phyloP scores from a whole-genome alignment of 2,329 filamentous ascomycete species.

The Xylariaceae sp. region DNA sequence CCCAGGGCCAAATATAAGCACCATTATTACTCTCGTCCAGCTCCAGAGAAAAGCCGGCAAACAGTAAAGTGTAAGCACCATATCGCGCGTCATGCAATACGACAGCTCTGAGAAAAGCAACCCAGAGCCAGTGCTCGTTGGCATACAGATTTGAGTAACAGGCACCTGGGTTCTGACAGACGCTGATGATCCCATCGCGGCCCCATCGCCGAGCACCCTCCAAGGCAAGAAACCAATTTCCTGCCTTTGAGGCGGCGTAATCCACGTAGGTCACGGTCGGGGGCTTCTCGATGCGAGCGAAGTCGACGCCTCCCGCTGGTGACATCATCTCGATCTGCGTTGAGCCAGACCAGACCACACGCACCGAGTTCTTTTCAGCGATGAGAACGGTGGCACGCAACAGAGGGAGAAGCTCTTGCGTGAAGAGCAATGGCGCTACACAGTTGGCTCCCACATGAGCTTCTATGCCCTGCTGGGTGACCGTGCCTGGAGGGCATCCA shows the following conservation, averaged over 20 bases:
- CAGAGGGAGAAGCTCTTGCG: constrained; percentile 1
- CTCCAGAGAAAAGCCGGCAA: constrained; percentile 2
- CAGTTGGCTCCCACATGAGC: constrained; percentile 2
- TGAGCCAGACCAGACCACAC: constrained; percentile 10
- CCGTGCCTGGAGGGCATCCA: neutral
- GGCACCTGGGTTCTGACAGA: constrained; percentile 10
- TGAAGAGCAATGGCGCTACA: constrained; percentile 8
- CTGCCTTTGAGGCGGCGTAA: neutral
- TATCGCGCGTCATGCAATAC: neutral
- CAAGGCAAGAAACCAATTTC: constrained; percentile 8
- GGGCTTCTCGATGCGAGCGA: neutral
- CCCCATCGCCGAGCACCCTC: constrained; percentile 8
- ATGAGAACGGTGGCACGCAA: neutral
- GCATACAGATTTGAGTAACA: constrained; percentile 4
- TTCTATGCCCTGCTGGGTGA: neutral
- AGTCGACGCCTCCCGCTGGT: neutral
- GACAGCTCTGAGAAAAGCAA: neutral
- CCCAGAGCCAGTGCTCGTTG: constrained; percentile 1
- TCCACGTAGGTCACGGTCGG: neutral
- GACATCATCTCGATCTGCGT: constrained; percentile 5
- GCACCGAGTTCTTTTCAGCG: constrained; percentile 1
- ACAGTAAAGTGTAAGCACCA: constrained; percentile 1
- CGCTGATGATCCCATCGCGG: constrained; percentile 4
- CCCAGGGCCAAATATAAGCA: constrained; percentile 12
- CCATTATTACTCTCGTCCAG: constrained; percentile 5